phyloP scores from a whole-genome alignment of 441 rosid genomes.

The Syzygium syzygioides region DNA sequence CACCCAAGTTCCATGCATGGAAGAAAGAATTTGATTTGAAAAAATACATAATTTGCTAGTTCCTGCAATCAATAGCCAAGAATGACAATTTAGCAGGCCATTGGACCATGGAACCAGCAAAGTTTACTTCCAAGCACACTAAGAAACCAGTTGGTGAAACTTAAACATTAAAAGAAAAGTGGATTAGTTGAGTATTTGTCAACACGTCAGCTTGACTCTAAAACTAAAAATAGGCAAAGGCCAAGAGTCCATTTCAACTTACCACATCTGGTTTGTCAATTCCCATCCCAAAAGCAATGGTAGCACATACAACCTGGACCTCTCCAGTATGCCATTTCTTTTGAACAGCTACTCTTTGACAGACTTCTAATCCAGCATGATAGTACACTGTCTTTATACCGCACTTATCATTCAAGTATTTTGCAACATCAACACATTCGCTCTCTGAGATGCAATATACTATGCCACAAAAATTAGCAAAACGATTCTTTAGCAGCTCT shows the following conservation, averaged over 20 bases:
- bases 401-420: slow-evolving; percentile 70
- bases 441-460: no score
- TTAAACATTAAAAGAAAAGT: neutral
- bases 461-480: no score
- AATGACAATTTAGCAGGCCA: neutral
- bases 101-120: neutral
- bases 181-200: neutral
- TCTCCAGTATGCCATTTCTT: slow-evolving; percentile 84
- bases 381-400: slow-evolving; percentile 69
- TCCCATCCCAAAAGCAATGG: slow-evolving; percentile 98
- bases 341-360: slow-evolving; percentile 78
- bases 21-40: neutral
- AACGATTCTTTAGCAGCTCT: no score
- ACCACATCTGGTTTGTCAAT: slow-evolving; percentile 96
- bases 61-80: neutral
- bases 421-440: slow-evolving; percentile 23
- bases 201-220: neutral
- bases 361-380: slow-evolving; percentile 86
- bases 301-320: slow-evolving; percentile 82
- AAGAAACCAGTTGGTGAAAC: neutral
- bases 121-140: neutral
- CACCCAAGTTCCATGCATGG: neutral
- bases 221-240: neutral
- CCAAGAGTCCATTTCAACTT: slow-evolving; percentile 28
- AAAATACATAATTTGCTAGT: fast-evolving